Evolutionary conservation across 345 rosid species (phyloP).

Genomic region (Gossypium mustelinum): DNA sequence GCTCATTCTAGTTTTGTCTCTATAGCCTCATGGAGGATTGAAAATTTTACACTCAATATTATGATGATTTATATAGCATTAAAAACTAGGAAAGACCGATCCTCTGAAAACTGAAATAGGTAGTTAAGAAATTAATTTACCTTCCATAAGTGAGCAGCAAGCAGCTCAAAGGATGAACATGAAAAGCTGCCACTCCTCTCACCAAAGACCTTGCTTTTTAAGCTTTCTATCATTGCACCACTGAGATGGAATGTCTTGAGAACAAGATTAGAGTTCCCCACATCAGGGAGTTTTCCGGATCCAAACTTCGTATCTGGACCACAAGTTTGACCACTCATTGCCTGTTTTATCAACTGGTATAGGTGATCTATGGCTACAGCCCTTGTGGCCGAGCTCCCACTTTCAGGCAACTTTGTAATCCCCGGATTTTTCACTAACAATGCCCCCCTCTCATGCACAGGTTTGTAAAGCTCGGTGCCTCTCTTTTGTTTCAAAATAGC

Average conservation of each 20-base stretch:
- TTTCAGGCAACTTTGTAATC: constrained; percentile 4
- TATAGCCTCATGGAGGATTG: not conserved
- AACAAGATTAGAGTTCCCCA: constrained; percentile 26
- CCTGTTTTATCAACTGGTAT: constrained; percentile 51
- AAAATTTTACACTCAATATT: not conserved
- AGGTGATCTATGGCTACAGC: constrained; percentile 66
- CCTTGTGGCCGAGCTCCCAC: constrained; percentile 12
- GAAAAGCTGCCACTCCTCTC: constrained; percentile 27
- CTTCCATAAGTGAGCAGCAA: constrained; percentile 73
- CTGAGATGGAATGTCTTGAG: constrained; percentile 45
- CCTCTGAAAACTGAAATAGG: not conserved
- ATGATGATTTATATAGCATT: not conserved
- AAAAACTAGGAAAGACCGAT: not conserved
- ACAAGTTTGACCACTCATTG: constrained; percentile 17
- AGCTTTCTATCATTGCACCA: constrained; percentile 40
- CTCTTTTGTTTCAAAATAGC: constrained; percentile 23
- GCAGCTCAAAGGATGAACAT: constrained; percentile 55
- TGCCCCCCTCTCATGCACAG: constrained; percentile 52
- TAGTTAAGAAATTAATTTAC: constrained; percentile 22
- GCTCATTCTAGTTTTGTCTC: not conserved
- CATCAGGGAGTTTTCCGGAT: not conserved
- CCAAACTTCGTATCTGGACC: constrained; percentile 1
- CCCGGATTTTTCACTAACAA: constrained; percentile 13
- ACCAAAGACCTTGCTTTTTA: constrained; percentile 35
- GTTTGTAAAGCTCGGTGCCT: constrained; percentile 22